phyloP scores from a whole-genome alignment of 768 basidiomycete species.

The Brasilioporus rufonigricans region DNA sequence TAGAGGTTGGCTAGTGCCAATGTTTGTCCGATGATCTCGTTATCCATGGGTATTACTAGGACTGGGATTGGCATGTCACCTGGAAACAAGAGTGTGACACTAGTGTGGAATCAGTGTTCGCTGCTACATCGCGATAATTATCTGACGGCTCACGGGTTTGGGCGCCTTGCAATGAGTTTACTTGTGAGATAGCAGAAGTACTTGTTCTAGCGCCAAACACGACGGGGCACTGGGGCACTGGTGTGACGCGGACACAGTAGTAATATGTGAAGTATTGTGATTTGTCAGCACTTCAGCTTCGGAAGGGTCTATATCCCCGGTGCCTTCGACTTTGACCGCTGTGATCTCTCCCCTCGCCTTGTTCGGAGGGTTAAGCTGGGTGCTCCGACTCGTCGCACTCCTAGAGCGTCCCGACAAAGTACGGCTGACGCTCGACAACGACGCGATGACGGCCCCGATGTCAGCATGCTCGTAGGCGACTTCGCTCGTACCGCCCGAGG shows the following conservation, averaged over 20 bases:
- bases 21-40: background rate
- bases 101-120: too few relatives aligned
- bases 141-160: too few relatives aligned
- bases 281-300: slow-evolving; percentile 1
- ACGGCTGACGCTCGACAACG: slow-evolving; percentile 63
- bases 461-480: slow-evolving; percentile 60
- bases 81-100: too few relatives aligned
- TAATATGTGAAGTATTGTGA: too few relatives aligned
- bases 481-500: slow-evolving; percentile 33
- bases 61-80: too few relatives aligned
- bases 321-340: slow-evolving; percentile 36
- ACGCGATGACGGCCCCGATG: slow-evolving; percentile 70
- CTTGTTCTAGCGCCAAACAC: too few relatives aligned
- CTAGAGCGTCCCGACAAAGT: slow-evolving; percentile 56
- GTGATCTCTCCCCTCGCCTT: slow-evolving; percentile 63
- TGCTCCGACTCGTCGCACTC: slow-evolving; percentile 72
- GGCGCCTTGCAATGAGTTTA: too few relatives aligned
- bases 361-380: slow-evolving; percentile 77
- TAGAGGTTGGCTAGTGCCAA: background rate
- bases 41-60: background rate
- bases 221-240: too few relatives aligned
- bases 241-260: too few relatives aligned
- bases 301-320: slow-evolving; percentile 11
- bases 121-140: too few relatives aligned
- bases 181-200: too few relatives aligned